Base-by-base conservation (phyloP, 148 eudicot genomes). In the Polygonum aviculare region DNA sequence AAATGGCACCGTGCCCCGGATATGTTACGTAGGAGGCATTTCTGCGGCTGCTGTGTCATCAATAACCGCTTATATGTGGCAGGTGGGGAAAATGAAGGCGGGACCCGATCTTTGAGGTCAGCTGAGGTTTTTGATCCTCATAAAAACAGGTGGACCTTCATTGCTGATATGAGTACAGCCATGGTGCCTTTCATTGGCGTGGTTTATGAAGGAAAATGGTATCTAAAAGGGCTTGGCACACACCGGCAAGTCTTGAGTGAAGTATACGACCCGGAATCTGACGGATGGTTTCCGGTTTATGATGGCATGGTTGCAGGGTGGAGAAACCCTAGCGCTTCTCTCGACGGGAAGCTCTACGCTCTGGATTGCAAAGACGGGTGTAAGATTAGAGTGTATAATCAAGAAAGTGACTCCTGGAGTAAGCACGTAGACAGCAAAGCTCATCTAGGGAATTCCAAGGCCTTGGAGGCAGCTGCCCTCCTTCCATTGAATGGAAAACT, bases 1-100 rank as follows among this genome's bases (percentile, higher is more conserved):
- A 94, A 94, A 78, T 94, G 98, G 98, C 97, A 87, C 74, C 87
- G 98, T 11, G 97, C 98, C 41, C 98, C 96, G 0, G 98, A 94
- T 75, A 94, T 94, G 98, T 86, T 92, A 35, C 80, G 97, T 19
- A 80, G 90, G 26, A 81, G 98, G 48, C 96, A 94, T 79, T 88
- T 91, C 79, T 94, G 90, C 39, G 98, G 98, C 18, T 88, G 93
- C 14, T 91, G 97, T 81, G 97, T 94, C 19, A 90, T 92, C 63
- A 92, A 95, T 86, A 95, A 95, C 81, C 88, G 97, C 74, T 83
- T 95, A 69, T 95, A 92, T 76, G 97, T 95, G 33, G 98, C 97
- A 2, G 98, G 98, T 16, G 98, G 98, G 2, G 97, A 93, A 71
- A 88, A 90, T 14, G 98, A 93, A 74, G 96, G 94, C 39, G 81